Evolutionary conservation across 2,329 filamentous ascomycete genomes (phyloP).

Genomic region (Annulohypoxylon truncatum): DNA sequence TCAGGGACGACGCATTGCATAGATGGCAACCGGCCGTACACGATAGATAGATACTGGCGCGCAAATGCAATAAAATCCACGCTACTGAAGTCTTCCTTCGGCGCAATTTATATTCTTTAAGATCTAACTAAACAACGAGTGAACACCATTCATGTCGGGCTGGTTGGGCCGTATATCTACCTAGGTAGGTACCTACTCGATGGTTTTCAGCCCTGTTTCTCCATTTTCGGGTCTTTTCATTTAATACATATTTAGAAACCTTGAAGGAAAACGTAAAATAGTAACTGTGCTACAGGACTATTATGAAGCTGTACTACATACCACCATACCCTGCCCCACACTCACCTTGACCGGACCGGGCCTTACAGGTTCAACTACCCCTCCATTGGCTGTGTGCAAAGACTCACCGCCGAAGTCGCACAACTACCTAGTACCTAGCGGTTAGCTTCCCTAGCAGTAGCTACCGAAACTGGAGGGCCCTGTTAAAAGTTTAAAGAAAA

Average conservation of each 20-base stretch:
- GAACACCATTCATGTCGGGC: too few species aligned
- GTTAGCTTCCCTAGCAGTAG: constrained; percentile 13
- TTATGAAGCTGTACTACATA: constrained; percentile 15
- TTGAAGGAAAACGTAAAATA: too few species aligned
- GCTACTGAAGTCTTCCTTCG: neutral
- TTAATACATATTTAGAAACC: too few species aligned
- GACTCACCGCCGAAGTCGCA: constrained; percentile 50
- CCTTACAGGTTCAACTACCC: constrained; percentile 19
- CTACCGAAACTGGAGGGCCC: constrained; percentile 22
- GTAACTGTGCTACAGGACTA: neutral
- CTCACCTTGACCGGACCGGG: constrained; percentile 22
- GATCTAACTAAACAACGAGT: too few species aligned
- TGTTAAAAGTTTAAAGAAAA: constrained; percentile 26
- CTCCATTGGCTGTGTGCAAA: constrained; percentile 39
- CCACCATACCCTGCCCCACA: constrained; percentile 19
- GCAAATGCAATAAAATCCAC: constrained; percentile 20
- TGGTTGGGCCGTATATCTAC: too few species aligned
- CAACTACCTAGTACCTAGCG: constrained; percentile 9
- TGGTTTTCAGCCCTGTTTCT: too few species aligned
- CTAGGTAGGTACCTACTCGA: too few species aligned
- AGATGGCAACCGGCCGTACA: neutral
- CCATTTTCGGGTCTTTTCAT: too few species aligned
- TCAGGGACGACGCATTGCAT: constrained; percentile 2
- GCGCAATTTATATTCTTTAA: neutral
- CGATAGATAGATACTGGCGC: constrained; percentile 21